Evolutionary conservation across 805 yeast species (phyloP), one percentile per base, ranked within the genome.

Genomic region (Starmerella potacharoeniae): DNA sequence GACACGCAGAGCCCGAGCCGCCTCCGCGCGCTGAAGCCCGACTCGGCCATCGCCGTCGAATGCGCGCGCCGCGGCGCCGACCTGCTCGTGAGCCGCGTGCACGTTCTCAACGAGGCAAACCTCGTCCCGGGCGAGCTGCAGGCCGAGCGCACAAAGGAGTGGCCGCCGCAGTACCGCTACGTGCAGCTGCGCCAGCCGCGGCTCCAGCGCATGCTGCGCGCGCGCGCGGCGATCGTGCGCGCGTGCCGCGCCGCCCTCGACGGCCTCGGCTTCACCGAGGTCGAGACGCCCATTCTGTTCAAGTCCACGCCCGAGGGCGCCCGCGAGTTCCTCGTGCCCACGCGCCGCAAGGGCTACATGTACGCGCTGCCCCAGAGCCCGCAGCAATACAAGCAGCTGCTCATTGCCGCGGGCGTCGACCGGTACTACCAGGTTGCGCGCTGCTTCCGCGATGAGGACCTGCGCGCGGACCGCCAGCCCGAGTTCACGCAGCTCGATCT

Each of bases 271-370:
- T 93, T 93, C 67, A 77, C 78, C 0, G 97, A 93, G 65, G 76
- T 93, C 33, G 98, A 91, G 66, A 93, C 98, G 0, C 98, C 98
- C 1, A 68, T 91, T 6, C 71, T 93, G 33, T 93, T 93, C 75
- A 90, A 93, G 65, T 86, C 96, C 1, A 93, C 98, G 0, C 98
- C 98, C 0, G 98, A 93, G 69, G 98, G 98, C 14, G 98, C 98
- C 1, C 75, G 95, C 40, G 99, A 93, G 69, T 93, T 91, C 67
- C 69, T 93, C 49, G 97, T 93, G 0, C 98, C 98, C 0, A 87
- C 97, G 0, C 76, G 97, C 60, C 71, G 77, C 14, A 66, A 71
- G 1, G 69, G 70, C 2, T 70, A 73, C 17, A 84, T 86, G 68
- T 93, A 91, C 67, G 97, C 98, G 0, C 73, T 93, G 33, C 97